phyloP scores from a whole-genome alignment of 768 basidiomycete genomes.

The Gloeostereum incarnatum region DNA sequence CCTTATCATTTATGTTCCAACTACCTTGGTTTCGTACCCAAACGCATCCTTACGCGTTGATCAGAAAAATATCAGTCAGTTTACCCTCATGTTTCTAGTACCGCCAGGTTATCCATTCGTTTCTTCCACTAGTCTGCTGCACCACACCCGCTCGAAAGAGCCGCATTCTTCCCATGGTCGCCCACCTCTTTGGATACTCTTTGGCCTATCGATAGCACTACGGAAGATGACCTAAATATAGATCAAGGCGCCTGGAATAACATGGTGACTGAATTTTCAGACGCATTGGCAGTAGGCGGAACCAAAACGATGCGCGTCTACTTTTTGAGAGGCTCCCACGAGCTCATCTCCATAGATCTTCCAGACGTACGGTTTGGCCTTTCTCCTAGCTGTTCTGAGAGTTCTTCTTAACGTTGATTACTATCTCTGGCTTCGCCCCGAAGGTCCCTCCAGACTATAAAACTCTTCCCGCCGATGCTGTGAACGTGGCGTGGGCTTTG shows the following conservation, averaged over 20 bases:
- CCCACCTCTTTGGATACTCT: slow-evolving; percentile 19
- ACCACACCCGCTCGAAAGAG: slow-evolving; percentile 24
- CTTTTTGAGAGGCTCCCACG: slow-evolving; percentile 19
- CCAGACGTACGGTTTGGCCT: not conserved
- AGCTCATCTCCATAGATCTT: slow-evolving; percentile 4
- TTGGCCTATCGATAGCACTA: slow-evolving; percentile 30
- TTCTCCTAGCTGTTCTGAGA: too few species aligned
- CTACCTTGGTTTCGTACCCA: not conserved
- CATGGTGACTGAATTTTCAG: slow-evolving; percentile 38
- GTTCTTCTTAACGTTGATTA: too few species aligned
- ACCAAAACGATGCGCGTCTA: slow-evolving; percentile 22
- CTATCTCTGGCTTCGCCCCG: slow-evolving; percentile 3
- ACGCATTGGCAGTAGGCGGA: slow-evolving; percentile 42
- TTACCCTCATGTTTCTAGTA: too few species aligned
- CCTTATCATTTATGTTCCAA: too few species aligned
- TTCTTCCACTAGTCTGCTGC: slow-evolving; percentile 7
- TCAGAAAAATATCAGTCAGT: not conserved
- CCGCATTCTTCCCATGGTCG: slow-evolving; percentile 44
- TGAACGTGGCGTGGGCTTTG: slow-evolving; percentile 52
- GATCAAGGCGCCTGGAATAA: slow-evolving; percentile 28
- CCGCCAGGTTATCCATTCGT: not conserved
- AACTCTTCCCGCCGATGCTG: slow-evolving; percentile 20
- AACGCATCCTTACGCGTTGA: not conserved
- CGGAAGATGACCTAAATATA: slow-evolving; percentile 18
- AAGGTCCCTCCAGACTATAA: slow-evolving; percentile 8